Conservation (phyloP, 2,329 filamentous ascomycete species). For the Exophiala aquamarina region DNA sequence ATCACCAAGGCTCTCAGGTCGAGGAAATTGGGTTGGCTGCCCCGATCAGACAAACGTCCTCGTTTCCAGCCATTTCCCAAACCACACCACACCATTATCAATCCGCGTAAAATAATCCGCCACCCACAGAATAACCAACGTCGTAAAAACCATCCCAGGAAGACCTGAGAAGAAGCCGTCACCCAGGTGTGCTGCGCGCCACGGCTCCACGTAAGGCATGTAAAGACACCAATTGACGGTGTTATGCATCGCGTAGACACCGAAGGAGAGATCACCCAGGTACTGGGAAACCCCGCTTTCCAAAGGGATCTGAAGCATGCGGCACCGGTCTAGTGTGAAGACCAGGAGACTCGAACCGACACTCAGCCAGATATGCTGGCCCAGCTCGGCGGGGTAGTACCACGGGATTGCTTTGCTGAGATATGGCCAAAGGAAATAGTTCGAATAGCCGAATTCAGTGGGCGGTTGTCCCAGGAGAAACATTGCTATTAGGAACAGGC, state of each 20-base stretch:
- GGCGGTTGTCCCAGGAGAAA: conserved; percentile 12
- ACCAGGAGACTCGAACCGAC: conserved; percentile 43
- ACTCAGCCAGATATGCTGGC: conserved; percentile 38
- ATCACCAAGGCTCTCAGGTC: too few relatives aligned
- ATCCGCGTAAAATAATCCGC: conserved; percentile 19
- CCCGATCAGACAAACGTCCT: conserved; percentile 11
- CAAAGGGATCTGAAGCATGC: conserved; percentile 44
- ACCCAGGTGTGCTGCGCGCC: conserved; percentile 7
- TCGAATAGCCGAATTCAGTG: neutral
- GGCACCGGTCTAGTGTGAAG: conserved; percentile 42
- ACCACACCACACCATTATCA: conserved; percentile 12
- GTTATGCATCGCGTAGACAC: conserved; percentile 46
- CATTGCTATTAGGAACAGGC: conserved; percentile 5
- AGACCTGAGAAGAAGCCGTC: conserved; percentile 17
- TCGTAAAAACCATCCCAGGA: conserved; percentile 9
- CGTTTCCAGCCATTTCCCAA: conserved; percentile 12
- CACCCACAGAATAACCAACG: conserved; percentile 13
- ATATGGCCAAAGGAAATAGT: conserved; percentile 2
- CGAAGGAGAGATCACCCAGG: conserved; percentile 46
- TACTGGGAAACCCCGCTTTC: conserved; percentile 44
- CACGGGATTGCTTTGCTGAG: conserved; percentile 7
- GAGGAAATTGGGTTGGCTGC: too few relatives aligned
- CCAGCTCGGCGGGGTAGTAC: conserved; percentile 7
- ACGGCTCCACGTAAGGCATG: conserved; percentile 9
- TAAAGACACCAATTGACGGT: conserved; percentile 15